These are phyloP conservation scores for Imleria badia DNA, from an alignment of 768 basidiomycete species.

Conservation along the genomic window DNA sequence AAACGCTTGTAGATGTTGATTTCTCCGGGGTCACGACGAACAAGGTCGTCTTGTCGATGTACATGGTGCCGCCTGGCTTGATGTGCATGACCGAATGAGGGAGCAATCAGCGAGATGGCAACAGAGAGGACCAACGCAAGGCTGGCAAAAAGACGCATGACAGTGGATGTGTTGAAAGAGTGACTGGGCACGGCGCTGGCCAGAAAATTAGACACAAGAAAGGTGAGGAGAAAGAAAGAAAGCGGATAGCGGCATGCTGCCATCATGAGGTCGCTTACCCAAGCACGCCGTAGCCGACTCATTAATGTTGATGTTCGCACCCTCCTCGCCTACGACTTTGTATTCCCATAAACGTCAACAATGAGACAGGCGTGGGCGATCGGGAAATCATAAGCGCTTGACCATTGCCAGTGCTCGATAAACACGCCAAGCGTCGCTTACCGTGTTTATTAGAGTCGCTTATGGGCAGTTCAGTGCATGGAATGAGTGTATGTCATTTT, in stretches of 20 bases:
- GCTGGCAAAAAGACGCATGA: constrained; percentile 25
- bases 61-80: constrained; percentile 23
- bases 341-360: not conserved
- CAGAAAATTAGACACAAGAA: constrained; percentile 8
- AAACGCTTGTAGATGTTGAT: constrained; percentile 22
- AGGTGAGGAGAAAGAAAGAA: not conserved
- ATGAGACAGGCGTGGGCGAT: not conserved
- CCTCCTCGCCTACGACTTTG: too few relatives aligned
- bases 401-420: too few relatives aligned
- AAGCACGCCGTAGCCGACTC: not conserved
- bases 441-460: too few relatives aligned
- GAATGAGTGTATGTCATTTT: too few relatives aligned
- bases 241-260: not conserved
- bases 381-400: too few relatives aligned
- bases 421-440: too few relatives aligned
- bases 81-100: constrained; percentile 22
- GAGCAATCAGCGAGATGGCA: constrained; percentile 14
- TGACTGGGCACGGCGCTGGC: constrained; percentile 12
- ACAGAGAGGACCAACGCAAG: constrained; percentile 23
- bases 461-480: too few relatives aligned
- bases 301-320: too few relatives aligned
- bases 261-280: constrained; percentile 9
- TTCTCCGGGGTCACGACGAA: constrained; percentile 27
- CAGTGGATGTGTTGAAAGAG: constrained; percentile 9
- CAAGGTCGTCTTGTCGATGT: constrained; percentile 21